Percentiles rank a stretch among this genome's conserved stretches.
These are phyloP conservation scores for Chlorociboria aeruginascens DNA, from an alignment of 495 filamentous ascomycete genomes.

Conservation along the genomic window DNA sequence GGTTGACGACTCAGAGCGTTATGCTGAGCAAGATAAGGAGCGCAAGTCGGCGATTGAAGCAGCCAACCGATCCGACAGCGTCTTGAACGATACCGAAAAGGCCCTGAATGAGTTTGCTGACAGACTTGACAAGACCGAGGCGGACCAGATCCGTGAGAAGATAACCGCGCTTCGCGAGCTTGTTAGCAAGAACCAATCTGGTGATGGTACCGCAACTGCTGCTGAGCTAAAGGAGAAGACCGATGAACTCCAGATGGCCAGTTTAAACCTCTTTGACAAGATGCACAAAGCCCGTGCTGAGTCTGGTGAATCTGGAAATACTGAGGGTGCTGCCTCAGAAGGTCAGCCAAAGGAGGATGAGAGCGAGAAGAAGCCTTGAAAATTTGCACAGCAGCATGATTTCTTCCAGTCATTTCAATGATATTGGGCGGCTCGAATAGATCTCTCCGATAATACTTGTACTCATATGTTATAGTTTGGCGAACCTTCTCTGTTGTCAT, in stretches of 20 bases:
- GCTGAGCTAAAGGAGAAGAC: constrained; percentile 95
- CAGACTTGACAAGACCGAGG: constrained; percentile 93
- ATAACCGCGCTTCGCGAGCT: constrained; percentile 80
- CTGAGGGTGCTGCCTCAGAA: constrained; percentile 29
- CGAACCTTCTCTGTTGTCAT: constrained; percentile 21
- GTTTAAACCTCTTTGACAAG: constrained; percentile 97
- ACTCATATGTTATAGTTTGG: constrained; percentile 19
- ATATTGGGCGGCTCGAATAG: constrained; percentile 17
- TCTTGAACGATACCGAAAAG: constrained; percentile 96
- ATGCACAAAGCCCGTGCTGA: constrained; percentile 93
- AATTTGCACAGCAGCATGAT: constrained; percentile 7
- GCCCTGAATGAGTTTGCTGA: constrained; percentile 93
- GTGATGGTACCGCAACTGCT: constrained; percentile 72
- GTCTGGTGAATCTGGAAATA: constrained; percentile 34
- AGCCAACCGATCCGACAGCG: constrained; percentile 93
- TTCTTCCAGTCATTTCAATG: constrained; percentile 9
- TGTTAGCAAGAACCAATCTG: constrained; percentile 87
- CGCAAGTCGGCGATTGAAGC: constrained; percentile 90
- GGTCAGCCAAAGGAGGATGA: constrained; percentile 40
- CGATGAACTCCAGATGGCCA: constrained; percentile 91
- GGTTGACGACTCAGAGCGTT: constrained; percentile 96
- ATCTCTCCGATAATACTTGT: constrained; percentile 18
- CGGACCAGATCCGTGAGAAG: constrained; percentile 86
- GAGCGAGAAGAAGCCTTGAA: constrained; percentile 58
- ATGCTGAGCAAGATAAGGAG: constrained; percentile 89